These are phyloP conservation scores for Coemansia sp. DNA, from an alignment of 192 early-diverging fungal genomes.

Conservation along the genomic window DNA sequence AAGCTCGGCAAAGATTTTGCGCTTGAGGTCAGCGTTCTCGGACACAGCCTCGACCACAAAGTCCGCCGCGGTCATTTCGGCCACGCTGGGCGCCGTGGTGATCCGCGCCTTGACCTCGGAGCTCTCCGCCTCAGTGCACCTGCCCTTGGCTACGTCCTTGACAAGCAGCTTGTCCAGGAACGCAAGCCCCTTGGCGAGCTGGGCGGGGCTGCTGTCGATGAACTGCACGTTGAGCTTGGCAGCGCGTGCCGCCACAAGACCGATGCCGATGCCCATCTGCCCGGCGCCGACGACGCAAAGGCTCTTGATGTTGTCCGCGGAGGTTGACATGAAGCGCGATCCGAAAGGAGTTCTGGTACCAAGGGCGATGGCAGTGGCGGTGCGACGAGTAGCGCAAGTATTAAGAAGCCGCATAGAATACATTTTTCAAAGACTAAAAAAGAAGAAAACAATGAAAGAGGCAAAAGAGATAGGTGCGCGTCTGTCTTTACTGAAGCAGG, in stretches of 20 bases:
- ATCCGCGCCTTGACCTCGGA: constrained; percentile 64
- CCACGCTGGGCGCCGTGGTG: constrained; percentile 59
- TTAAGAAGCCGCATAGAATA: constrained; percentile 4
- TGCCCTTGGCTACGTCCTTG: constrained; percentile 90
- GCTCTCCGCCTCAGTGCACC: constrained; percentile 76
- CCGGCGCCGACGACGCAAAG: constrained; percentile 91
- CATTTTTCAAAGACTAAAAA: not conserved
- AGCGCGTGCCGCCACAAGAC: constrained; percentile 80
- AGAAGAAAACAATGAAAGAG: not conserved
- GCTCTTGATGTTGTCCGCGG: constrained; percentile 31
- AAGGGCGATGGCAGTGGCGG: too few relatives aligned
- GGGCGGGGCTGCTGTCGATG: constrained; percentile 74
- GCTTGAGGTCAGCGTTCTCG: constrained; percentile 84
- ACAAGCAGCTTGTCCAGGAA: constrained; percentile 80
- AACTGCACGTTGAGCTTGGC: constrained; percentile 78
- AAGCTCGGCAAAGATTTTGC: constrained; percentile 75
- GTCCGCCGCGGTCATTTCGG: constrained; percentile 66
- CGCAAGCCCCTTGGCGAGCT: constrained; percentile 77
- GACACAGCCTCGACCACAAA: constrained; percentile 94
- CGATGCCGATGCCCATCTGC: constrained; percentile 95
- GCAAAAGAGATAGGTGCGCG: not conserved
- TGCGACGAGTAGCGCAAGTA: not conserved
- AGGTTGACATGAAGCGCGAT: constrained; percentile 37
- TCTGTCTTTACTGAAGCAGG: not conserved
- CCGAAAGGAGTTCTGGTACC: not conserved